phyloP scores from a whole-genome alignment of 176 grass and related monocot genomes.

The Pontederia crassipes region DNA sequence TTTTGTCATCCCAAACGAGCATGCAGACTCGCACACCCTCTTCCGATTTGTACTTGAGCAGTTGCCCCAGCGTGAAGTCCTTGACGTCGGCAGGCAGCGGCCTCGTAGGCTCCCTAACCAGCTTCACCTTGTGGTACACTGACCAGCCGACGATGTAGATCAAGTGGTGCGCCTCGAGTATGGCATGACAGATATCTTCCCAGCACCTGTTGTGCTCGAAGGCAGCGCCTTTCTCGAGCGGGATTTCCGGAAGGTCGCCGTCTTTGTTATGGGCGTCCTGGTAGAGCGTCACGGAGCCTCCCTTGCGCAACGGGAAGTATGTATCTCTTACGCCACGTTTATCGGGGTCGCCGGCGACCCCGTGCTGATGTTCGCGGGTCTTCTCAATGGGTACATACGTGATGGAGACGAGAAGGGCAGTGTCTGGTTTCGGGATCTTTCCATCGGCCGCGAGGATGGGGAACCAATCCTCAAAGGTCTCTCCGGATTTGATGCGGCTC shows the following conservation, averaged over 20 bases:
- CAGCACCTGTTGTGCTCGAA: slow-evolving; percentile 73
- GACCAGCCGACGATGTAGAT: slow-evolving; percentile 96
- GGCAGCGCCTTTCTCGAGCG: slow-evolving; percentile 37
- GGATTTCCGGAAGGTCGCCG: slow-evolving; percentile 50
- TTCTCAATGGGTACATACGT: slow-evolving; percentile 25
- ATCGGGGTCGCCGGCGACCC: slow-evolving; percentile 58
- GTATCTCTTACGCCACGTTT: slow-evolving; percentile 46
- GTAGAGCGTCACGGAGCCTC: slow-evolving; percentile 53
- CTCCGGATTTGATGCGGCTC: not conserved
- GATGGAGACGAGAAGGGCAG: slow-evolving; percentile 51
- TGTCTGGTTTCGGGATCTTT: slow-evolving; percentile 51
- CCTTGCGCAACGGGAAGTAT: slow-evolving; percentile 73
- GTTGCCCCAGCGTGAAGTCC: slow-evolving; percentile 59
- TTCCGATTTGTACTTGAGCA: slow-evolving; percentile 97
- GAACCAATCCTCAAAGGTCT: slow-evolving; percentile 45
- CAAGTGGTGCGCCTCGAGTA: slow-evolving; percentile 92
- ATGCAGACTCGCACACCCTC: slow-evolving; percentile 91
- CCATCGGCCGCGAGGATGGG: slow-evolving; percentile 36
- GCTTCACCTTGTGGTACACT: slow-evolving; percentile 66
- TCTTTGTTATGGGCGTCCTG: slow-evolving; percentile 79
- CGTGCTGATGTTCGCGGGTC: slow-evolving; percentile 31
- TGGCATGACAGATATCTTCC: slow-evolving; percentile 98
- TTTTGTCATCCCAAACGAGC: slow-evolving; percentile 98
- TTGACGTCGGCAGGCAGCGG: slow-evolving; percentile 31
- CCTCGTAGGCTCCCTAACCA: slow-evolving; percentile 53